Evolutionary conservation across 805 yeast genomes (phyloP).

Genomic region (Saccharomycopsis lassenensis): DNA sequence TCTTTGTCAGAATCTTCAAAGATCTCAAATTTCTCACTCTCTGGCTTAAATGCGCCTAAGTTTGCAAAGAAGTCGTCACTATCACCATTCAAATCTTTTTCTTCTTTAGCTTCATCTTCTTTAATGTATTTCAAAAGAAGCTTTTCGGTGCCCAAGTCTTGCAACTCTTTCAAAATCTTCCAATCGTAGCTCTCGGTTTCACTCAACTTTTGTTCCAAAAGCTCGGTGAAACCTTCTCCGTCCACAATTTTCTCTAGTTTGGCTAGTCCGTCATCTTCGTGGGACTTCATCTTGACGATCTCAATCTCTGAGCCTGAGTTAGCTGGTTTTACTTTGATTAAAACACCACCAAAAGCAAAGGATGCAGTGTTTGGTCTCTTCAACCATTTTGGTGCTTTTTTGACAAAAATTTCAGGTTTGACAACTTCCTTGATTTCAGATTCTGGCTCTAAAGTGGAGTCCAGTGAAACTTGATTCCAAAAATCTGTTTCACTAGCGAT

Average conservation of each 20-base stretch:
- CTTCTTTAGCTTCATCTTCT: constrained; percentile 25
- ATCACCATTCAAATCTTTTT: constrained; percentile 25
- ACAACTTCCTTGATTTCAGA: constrained; percentile 21
- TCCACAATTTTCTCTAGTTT: constrained; percentile 50
- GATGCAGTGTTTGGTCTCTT: constrained; percentile 59
- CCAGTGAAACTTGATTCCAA: too few species aligned
- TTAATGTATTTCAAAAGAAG: constrained; percentile 35
- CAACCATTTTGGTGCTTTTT: constrained; percentile 89
- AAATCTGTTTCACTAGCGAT: background rate
- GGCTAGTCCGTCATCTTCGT: constrained; percentile 33
- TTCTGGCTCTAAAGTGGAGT: constrained; percentile 27
- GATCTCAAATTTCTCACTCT: constrained; percentile 42
- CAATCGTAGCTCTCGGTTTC: constrained; percentile 47
- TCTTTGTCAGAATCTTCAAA: constrained; percentile 31
- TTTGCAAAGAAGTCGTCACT: constrained; percentile 33
- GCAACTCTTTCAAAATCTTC: constrained; percentile 44
- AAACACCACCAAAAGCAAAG: constrained; percentile 88
- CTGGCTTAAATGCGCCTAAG: constrained; percentile 30
- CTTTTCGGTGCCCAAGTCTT: constrained; percentile 33
- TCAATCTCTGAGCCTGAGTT: constrained; percentile 23
- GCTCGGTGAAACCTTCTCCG: constrained; percentile 42
- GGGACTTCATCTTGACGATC: constrained; percentile 18
- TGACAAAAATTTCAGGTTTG: constrained; percentile 58
- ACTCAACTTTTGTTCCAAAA: constrained; percentile 31
- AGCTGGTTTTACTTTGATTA: constrained; percentile 39